Evolutionary conservation across 306 rosid species (phyloP).

Genomic region (Acacia melanoxylon): DNA sequence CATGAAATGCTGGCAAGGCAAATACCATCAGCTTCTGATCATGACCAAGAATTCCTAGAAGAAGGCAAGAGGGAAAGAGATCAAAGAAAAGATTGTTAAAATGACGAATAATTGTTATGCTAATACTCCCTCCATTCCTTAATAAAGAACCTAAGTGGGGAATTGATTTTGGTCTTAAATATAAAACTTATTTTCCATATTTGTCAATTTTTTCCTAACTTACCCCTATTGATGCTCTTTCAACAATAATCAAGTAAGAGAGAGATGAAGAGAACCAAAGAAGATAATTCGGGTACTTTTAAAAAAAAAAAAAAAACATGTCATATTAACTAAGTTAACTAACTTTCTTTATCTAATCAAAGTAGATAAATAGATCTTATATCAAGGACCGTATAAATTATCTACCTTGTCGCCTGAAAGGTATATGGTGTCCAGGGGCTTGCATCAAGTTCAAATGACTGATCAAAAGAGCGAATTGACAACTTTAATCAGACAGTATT

Average conservation of each 20-base stretch:
- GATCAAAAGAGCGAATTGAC: conserved; percentile 19
- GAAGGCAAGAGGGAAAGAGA: conserved; percentile 14
- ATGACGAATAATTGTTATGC: conserved; percentile 17
- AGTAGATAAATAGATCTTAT: too few relatives aligned
- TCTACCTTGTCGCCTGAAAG: conserved; percentile 2
- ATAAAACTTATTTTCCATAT: too few relatives aligned
- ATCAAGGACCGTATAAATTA: not conserved
- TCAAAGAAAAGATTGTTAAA: not conserved
- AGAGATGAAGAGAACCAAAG: too few relatives aligned
- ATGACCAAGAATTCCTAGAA: not conserved
- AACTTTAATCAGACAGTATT: conserved; percentile 10
- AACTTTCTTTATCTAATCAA: too few relatives aligned
- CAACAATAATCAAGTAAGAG: too few relatives aligned
- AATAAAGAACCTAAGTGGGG: too few relatives aligned
- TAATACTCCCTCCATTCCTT: not conserved
- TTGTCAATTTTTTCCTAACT: too few relatives aligned
- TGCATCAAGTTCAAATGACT: conserved; percentile 24
- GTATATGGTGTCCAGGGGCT: conserved; percentile 12
- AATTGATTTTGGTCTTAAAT: too few relatives aligned
- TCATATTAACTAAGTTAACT: too few relatives aligned
- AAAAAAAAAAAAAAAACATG: too few relatives aligned
- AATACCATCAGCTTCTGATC: not conserved
- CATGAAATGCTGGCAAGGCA: conserved; percentile 22
- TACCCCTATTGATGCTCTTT: too few relatives aligned
- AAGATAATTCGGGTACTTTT: too few relatives aligned